These are phyloP conservation scores for Brassica juncea DNA, from an alignment of 345 rosid species.

Conservation along the genomic window DNA sequence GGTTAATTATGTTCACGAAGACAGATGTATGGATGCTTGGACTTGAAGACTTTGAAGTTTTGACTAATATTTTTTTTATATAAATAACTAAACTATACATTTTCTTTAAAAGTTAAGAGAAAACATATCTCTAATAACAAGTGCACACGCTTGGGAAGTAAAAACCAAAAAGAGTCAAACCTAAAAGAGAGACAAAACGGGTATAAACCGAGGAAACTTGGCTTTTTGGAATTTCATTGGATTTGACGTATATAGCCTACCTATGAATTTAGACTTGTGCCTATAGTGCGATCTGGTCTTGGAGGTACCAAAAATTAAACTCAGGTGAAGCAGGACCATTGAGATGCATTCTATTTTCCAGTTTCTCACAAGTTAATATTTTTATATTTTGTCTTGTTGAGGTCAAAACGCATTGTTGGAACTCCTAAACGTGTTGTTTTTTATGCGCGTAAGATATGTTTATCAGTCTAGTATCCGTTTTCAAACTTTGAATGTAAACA, in stretches of 20 bases:
- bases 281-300: constrained; percentile 42
- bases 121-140: constrained; percentile 24
- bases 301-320: constrained; percentile 35
- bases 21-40: constrained; percentile 39
- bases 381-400: neutral
- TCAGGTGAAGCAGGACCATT: constrained; percentile 40
- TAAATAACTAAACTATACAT: neutral
- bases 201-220: constrained; percentile 42
- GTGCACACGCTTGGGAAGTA: constrained; percentile 45
- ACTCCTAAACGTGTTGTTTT: neutral
- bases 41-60: constrained; percentile 42
- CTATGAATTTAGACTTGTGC: constrained; percentile 32
- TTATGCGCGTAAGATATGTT: neutral
- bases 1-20: constrained; percentile 34
- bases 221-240: constrained; percentile 32
- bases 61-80: constrained; percentile 19
- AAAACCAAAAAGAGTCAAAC: constrained; percentile 38
- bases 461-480: neutral
- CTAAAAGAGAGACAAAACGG: constrained; percentile 43
- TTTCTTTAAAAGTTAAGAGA: neutral
- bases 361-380: constrained; percentile 14
- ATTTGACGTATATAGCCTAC: constrained; percentile 21
- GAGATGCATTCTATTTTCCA: constrained; percentile 27
- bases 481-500: neutral
- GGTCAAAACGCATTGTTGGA: neutral